Base-by-base conservation (phyloP, 2,329 filamentous ascomycete species). In the Neonectria ditissima region DNA sequence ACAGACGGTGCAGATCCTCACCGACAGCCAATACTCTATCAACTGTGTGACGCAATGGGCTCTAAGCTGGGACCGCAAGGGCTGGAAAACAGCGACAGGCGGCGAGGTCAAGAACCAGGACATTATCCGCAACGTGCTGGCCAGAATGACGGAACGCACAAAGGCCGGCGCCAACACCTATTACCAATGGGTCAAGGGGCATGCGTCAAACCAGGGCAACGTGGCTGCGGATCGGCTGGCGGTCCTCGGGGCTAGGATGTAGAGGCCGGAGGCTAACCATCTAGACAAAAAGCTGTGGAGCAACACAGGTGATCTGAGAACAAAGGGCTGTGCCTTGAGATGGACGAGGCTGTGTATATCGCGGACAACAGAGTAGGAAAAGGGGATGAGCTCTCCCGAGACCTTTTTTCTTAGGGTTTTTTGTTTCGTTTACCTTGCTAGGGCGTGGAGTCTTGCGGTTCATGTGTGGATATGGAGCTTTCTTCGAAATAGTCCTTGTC, bases 141-240 rank as follows among this genome's bases (percentile, higher is more conserved):
- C 84, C 7, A 87, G 88, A 72, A 92, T 97, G 53, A 87, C 91
- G 24, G 87, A 92, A 76, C 85, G 93, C 52, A 85, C 88, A 52
- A 81, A 80, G 56, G 80, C 83, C 1, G 87, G 87, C 16, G 85
- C 84, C 3, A 80, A 83, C 68, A 97, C 92, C 0, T 80, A 86
- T 57, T 96, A 97, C 73, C 85, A 89, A 66, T 98, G 94, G 94
- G 89, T 97, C 50, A 97, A 97, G 79, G 96, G 94, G 0, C 96
- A 99, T 76, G 85, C 85, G 26, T 83, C 84, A 47, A 84, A 93
- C 69, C 78, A 81, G 4, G 94, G 95, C 2, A 98, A 98, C 73
- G 83, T 88, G 47, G 91, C 89, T 13, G 96, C 96, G 1, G 95
- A 98, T 81, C 78, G 78, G 64, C 81, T 97, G 65, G 94, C 94